Base-by-base conservation (phyloP, 148 eudicot species). In the Persicaria tinctoria region DNA sequence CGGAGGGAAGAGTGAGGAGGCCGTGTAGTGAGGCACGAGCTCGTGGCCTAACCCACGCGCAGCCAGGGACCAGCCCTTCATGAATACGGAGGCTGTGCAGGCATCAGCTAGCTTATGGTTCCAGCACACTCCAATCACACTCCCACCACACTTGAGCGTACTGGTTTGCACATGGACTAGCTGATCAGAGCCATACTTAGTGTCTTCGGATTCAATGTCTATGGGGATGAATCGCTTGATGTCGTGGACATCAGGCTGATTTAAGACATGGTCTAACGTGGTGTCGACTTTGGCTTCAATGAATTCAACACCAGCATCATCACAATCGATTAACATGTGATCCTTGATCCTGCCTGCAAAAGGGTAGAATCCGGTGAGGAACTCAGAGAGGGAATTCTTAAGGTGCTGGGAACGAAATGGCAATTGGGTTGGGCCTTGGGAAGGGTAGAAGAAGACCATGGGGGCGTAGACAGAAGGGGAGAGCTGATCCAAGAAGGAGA, bases 401-500 rank as follows among this genome's bases (percentile, higher is more conserved):
- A 85, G 81, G 10, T 70, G 54, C 8, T 38, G 51, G 4, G 79
- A 80, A 23, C 74, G 23, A 14, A 44, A 13, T 6, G 27, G 51
- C 14, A 54, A 5, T 41, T 8, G 46, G 45, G 44, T 8, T 41
- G 47, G 18, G 47, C 18, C 48, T 13, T 66, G 48, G 3, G 70
- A 66, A 5, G 70, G 17, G 74, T 79, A 85, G 66, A 76, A 82
- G 63, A 82, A 69, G 38, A 85, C 68, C 8, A 87, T 5, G 8
- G 88, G 85, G 50, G 80, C 77, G 45, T 79, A 76, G 0, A 69
- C 13, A 2, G 79, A 72, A 27, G 83, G 80, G 6, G 79, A 17
- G 46, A 78, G 59, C 48, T 85, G 87, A 27, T 85, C 90, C 8
- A 85, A 9, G 46, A 82, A 38, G 5, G 85, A 85, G 20, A 83